phyloP scores from a whole-genome alignment of 805 yeast genomes.

The Nakazawaea molendinolei region DNA sequence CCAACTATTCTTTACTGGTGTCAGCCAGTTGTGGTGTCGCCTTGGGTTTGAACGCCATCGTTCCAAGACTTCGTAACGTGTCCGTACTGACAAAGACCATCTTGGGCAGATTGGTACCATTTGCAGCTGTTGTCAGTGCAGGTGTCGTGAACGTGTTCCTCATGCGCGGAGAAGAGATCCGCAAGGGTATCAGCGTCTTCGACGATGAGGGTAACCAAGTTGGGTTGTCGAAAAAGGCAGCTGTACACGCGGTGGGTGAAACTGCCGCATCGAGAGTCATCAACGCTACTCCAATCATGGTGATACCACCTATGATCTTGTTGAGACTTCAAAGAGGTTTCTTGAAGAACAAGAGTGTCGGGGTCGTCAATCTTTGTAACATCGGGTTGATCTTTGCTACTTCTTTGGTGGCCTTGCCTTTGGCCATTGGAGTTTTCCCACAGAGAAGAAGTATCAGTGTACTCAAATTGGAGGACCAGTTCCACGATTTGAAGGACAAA shows the following conservation, averaged over 20 bases:
- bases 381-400: constrained; percentile 82
- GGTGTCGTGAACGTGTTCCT: constrained; percentile 94
- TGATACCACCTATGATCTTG: constrained; percentile 81
- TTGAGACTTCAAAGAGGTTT: constrained; percentile 69
- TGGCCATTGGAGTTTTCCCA: constrained; percentile 94
- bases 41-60: constrained; percentile 81
- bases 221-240: constrained; percentile 80
- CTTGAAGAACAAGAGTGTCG: constrained; percentile 60
- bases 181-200: constrained; percentile 71
- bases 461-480: constrained; percentile 53
- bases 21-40: constrained; percentile 95
- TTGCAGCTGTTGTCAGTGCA: constrained; percentile 97
- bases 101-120: constrained; percentile 86
- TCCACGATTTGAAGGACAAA: constrained; percentile 53
- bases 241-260: constrained; percentile 89
- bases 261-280: constrained; percentile 93
- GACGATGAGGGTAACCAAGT: constrained; percentile 57
- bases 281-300: constrained; percentile 98
- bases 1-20: constrained; percentile 84
- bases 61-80: constrained; percentile 75
- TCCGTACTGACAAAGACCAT: constrained; percentile 64
- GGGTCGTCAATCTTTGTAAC: constrained; percentile 65
- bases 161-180: constrained; percentile 93
- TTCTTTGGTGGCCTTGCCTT: constrained; percentile 83
- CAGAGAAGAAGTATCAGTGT: constrained; percentile 67